phyloP scores from a whole-genome alignment of 2,329 filamentous ascomycete species.

The Scortechinia acanthostroma region DNA sequence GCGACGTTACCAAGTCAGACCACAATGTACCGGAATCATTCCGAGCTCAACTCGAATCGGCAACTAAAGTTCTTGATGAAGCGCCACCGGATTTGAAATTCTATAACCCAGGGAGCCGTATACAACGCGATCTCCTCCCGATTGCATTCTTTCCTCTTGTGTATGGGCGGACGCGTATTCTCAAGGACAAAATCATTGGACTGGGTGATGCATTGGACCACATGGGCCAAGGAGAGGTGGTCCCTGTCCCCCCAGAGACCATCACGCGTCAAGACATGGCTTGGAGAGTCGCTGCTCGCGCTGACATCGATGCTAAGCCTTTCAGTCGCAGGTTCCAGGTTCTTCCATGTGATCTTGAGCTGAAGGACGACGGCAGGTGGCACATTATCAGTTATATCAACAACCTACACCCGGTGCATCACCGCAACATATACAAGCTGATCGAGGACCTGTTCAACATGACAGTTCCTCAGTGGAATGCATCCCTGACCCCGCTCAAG shows the following conservation, averaged over 20 bases:
- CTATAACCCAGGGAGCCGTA: background rate
- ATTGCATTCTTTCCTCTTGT: constrained; percentile 4
- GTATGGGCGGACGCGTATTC: constrained; percentile 18
- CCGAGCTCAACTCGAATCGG: background rate
- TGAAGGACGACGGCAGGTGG: constrained; percentile 4
- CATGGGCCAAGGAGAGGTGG: constrained; percentile 7
- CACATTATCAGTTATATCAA: constrained; percentile 3
- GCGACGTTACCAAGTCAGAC: background rate
- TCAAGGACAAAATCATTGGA: constrained; percentile 12
- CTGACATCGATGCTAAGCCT: background rate
- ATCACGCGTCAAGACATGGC: constrained; percentile 18
- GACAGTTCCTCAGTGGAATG: constrained; percentile 14
- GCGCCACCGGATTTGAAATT: background rate
- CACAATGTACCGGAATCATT: background rate
- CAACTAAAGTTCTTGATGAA: background rate
- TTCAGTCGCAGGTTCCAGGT: constrained; percentile 6
- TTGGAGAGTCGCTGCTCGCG: constrained; percentile 11
- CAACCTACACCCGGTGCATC: constrained; percentile 3
- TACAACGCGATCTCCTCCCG: background rate
- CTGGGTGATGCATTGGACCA: constrained; percentile 13
- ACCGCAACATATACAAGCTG: background rate
- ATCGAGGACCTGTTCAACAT: constrained; percentile 2
- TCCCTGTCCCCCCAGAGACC: constrained; percentile 11
- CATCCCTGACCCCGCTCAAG: constrained; percentile 17
- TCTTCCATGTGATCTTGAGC: background rate